Percentiles rank a stretch among this genome's conserved stretches.
Evolutionary conservation across 257 asterid species (phyloP).

Genomic region (Lithospermum erythrorhizon): DNA sequence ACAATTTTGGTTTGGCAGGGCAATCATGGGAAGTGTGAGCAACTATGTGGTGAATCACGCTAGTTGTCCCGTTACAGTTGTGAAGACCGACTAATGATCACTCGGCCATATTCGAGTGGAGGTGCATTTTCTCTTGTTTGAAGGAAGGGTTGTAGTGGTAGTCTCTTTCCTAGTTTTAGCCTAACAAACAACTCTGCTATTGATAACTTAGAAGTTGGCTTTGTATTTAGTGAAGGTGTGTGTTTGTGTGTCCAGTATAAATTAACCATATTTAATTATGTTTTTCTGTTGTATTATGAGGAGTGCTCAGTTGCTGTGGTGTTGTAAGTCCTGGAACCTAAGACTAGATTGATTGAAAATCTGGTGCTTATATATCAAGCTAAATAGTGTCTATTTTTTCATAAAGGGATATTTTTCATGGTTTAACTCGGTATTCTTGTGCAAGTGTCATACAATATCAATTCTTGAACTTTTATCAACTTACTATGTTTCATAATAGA

Average conservation of each 20-base stretch:
- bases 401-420: too few relatives aligned
- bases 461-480: too few relatives aligned
- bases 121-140: conserved; percentile 6
- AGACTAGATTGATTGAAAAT: too few relatives aligned
- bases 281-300: neutral
- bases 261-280: neutral
- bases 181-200: neutral
- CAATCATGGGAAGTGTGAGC: conserved; percentile 88
- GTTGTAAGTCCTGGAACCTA: neutral
- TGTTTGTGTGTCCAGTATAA: neutral
- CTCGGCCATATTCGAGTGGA: neutral
- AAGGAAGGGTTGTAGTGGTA: too few relatives aligned
- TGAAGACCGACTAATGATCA: conserved; percentile 40
- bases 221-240: conserved; percentile 3
- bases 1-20: conserved; percentile 38
- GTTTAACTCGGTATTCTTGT: too few relatives aligned
- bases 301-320: neutral
- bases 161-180: too few relatives aligned
- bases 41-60: conserved; percentile 77
- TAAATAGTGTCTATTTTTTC: too few relatives aligned
- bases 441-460: too few relatives aligned
- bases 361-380: too few relatives aligned
- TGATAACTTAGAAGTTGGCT: neutral
- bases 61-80: conserved; percentile 75
- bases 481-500: too few relatives aligned